A percentile compares a stretch with the other conserved stretches of the same genome.
These are phyloP conservation scores for Emergomyces orientalis DNA, from an alignment of 2,329 filamentous ascomycete genomes.

Conservation along the genomic window DNA sequence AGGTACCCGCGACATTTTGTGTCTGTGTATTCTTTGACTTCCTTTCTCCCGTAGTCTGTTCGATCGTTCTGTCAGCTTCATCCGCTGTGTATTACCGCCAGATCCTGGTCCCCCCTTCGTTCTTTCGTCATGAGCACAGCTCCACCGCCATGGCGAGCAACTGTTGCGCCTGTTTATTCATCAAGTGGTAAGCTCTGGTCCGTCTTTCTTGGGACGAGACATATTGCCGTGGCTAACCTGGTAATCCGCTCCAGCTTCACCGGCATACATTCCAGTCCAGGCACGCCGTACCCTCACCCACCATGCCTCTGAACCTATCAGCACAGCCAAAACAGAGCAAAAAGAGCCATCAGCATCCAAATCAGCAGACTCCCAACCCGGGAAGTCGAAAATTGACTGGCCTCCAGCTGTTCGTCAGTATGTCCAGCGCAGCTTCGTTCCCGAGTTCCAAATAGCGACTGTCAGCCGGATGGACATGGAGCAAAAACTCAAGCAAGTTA, in stretches of 20 bases:
- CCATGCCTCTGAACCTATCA: constrained; percentile 21
- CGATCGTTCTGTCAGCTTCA: neutral
- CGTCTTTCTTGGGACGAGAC: neutral
- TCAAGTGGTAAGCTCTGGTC: constrained; percentile 25
- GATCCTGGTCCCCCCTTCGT: constrained; percentile 7
- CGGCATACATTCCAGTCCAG: constrained; percentile 53
- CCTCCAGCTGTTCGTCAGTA: constrained; percentile 74
- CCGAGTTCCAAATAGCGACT: constrained; percentile 55
- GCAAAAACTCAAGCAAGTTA: constrained; percentile 72
- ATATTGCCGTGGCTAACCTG: neutral
- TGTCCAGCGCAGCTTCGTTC: constrained; percentile 79
- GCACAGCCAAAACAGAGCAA: constrained; percentile 12
- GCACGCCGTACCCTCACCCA: constrained; percentile 52
- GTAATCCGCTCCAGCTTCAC: constrained; percentile 28
- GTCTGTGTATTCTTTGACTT: neutral
- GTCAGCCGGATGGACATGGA: constrained; percentile 66
- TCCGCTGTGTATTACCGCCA: constrained; percentile 1
- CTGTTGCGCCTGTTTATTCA: constrained; percentile 23
- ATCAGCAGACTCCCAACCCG: constrained; percentile 19
- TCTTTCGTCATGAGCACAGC: constrained; percentile 30
- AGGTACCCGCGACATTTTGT: neutral
- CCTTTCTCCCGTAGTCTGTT: constrained; percentile 1
- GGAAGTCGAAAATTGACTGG: constrained; percentile 62
- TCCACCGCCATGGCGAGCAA: constrained; percentile 32
- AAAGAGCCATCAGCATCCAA: constrained; percentile 24